phyloP scores from a whole-genome alignment of 495 filamentous ascomycete genomes.

The Neurospora sublineolata region DNA sequence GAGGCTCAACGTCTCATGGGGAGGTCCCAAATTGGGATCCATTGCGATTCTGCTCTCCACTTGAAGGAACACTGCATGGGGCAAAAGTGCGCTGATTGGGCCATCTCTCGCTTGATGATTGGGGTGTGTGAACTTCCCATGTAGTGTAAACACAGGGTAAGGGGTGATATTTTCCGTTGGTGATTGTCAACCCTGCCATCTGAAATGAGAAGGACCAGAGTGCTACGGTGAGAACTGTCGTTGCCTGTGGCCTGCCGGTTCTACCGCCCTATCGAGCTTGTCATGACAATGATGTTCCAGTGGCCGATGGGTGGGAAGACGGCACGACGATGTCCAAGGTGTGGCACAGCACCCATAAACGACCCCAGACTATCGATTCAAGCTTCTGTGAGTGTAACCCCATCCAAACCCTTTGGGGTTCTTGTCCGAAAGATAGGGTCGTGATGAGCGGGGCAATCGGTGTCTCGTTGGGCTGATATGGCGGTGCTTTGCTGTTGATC shows the following conservation, averaged over 20 bases:
- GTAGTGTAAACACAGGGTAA: background rate
- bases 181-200: background rate
- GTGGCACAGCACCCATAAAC: background rate
- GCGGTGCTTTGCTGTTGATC: background rate
- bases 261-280: background rate
- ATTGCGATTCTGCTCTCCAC: background rate
- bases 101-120: background rate
- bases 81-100: background rate
- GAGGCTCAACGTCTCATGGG: background rate
- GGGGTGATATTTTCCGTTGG: background rate
- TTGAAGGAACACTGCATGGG: background rate
- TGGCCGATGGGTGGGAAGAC: background rate
- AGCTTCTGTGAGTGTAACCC: background rate
- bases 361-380: background rate
- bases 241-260: background rate
- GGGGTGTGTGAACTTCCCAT: no score
- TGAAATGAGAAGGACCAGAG: background rate
- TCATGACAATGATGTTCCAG: background rate
- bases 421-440: background rate
- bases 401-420: background rate
- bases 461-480: background rate
- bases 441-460: background rate
- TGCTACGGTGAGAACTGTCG: background rate
- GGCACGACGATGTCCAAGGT: background rate
- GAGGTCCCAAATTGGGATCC: background rate